Conservation (phyloP, 768 basidiomycete genomes). For the Porpolomopsis calyptriformis region DNA sequence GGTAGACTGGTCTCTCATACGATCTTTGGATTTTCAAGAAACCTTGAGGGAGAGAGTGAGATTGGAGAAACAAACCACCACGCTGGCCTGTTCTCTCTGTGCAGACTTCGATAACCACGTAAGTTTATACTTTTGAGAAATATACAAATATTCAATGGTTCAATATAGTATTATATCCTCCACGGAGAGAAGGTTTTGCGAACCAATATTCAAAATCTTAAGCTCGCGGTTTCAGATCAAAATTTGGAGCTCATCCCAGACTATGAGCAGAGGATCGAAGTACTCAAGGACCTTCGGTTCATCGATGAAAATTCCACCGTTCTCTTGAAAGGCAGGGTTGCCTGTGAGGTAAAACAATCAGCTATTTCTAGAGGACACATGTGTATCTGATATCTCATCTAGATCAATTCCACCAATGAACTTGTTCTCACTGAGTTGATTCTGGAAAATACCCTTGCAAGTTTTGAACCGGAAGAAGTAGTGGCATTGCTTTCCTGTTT, state of each 20-base stretch:
- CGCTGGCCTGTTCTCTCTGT: constrained; percentile 46
- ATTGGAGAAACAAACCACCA: constrained; percentile 33
- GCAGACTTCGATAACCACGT: constrained; percentile 68
- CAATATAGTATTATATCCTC: constrained; percentile 54
- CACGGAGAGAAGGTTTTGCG: constrained; percentile 71
- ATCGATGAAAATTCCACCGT: constrained; percentile 96
- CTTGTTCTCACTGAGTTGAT: constrained; percentile 94
- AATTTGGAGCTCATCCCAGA: constrained; percentile 95
- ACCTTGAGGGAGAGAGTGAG: constrained; percentile 48
- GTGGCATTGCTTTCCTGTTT: constrained; percentile 94
- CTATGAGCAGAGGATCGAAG: constrained; percentile 88
- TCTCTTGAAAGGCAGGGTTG: constrained; percentile 90
- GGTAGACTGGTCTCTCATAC: constrained; percentile 74
- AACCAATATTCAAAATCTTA: constrained; percentile 65
- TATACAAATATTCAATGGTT: constrained; percentile 5
- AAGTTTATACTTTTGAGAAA: constrained; percentile 19
- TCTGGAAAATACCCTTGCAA: constrained; percentile 85
- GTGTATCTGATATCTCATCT: constrained; percentile 7
- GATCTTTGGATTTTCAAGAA: constrained; percentile 89
- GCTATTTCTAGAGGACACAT: not conserved
- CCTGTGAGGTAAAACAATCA: constrained; percentile 67
- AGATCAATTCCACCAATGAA: constrained; percentile 99
- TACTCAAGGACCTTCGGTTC: constrained; percentile 84
- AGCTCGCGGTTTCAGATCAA: constrained; percentile 85
- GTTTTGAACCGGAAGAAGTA: constrained; percentile 90